Base-by-base conservation (phyloP, 768 basidiomycete species). In the Phlegmacium glaucopus region DNA sequence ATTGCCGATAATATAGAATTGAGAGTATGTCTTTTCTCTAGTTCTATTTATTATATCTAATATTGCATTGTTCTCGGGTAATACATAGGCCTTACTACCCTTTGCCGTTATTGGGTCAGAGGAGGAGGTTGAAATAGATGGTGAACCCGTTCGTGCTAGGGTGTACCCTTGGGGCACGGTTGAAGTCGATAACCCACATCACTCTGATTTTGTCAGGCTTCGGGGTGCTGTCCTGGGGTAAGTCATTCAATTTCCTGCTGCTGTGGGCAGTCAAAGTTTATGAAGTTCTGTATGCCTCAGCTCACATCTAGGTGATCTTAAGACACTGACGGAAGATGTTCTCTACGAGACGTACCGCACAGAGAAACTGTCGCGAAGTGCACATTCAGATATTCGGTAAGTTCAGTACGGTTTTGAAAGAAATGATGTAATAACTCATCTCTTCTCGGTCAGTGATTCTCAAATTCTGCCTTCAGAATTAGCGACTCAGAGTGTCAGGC, bases 91-190 rank as follows among this genome's bases (percentile, higher is more conserved):
- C 6, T 72, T 93, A 36, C 74, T 94, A 54, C 92, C 92, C 0
- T 92, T 95, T 63, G 87, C 90, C 12, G 83, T 95, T 54, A 81
- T 94, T 45, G 91, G 92, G 16, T 90, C 87, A 7, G 89, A 92
- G 65, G 90, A 93, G 55, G 89, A 91, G 62, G 75, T 92, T 36
- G 82, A 88, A 61, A 75, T 93, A 46, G 80, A 85, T 29, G 90
- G 90, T 36, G 81, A 90, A 64, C 76, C 77, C 26, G 78, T 91
- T 48, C 82, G 90, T 45, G 90, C 85, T 25, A 74, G 92, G 52
- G 78, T 90, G 47, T 94, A 94, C 66, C 92, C 92, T 1, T 95
- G 92, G 92, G 92, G 92, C 62, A 72, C 91, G 28, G 91, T 88
- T 49, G 90, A 93, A 64, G 87, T 94, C 38, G 91, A 95, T 67